A percentile compares a stretch with the other conserved stretches of the same genome.
phyloP scores from a whole-genome alignment of 495 filamentous ascomycete genomes.

The Aspergillus bridgeri region DNA sequence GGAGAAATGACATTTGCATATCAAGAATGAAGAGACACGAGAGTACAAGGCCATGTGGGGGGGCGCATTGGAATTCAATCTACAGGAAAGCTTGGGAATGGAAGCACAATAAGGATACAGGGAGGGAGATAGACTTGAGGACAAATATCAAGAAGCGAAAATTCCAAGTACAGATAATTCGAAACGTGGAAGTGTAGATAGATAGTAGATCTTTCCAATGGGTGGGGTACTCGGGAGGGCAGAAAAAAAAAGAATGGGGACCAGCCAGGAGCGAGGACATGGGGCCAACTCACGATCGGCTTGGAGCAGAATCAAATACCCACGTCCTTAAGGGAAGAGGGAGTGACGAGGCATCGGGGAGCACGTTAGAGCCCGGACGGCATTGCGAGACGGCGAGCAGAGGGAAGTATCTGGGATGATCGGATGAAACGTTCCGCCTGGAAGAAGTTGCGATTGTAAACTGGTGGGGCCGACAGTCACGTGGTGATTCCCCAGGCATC shows the following conservation, averaged over 20 bases:
- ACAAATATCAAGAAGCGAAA: not conserved
- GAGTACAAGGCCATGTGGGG: not conserved
- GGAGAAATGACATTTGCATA: not conserved
- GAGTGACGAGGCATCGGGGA: slow-evolving; percentile 1
- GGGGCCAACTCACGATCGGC: slow-evolving; percentile 42
- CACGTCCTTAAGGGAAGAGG: slow-evolving; percentile 7
- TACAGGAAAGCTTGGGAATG: not conserved
- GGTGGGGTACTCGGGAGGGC: slow-evolving; percentile 15
- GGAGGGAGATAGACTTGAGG: not conserved
- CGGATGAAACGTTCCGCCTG: slow-evolving; percentile 8
- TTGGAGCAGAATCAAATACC: slow-evolving; percentile 24
- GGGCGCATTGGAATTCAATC: not conserved
- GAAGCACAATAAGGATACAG: not conserved
- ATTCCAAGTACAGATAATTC: slow-evolving; percentile 4
- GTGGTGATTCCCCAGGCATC: too few relatives aligned
- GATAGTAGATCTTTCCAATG: slow-evolving; percentile 4
- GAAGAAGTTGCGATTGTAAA: slow-evolving; percentile 3
- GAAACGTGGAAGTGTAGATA: not conserved
- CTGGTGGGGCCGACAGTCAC: slow-evolving; percentile 8
- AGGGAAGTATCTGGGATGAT: slow-evolving; percentile 10
- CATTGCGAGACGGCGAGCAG: slow-evolving; percentile 15
- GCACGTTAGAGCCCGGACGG: slow-evolving; percentile 4
- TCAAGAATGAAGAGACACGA: not conserved
- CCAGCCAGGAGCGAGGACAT: slow-evolving; percentile 8
- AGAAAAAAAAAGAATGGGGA: slow-evolving; percentile 11